A percentile compares a stretch with the other conserved stretches of the same genome.
phyloP scores from a whole-genome alignment of 306 rosid genomes.

The Gleditsia sinensis region DNA sequence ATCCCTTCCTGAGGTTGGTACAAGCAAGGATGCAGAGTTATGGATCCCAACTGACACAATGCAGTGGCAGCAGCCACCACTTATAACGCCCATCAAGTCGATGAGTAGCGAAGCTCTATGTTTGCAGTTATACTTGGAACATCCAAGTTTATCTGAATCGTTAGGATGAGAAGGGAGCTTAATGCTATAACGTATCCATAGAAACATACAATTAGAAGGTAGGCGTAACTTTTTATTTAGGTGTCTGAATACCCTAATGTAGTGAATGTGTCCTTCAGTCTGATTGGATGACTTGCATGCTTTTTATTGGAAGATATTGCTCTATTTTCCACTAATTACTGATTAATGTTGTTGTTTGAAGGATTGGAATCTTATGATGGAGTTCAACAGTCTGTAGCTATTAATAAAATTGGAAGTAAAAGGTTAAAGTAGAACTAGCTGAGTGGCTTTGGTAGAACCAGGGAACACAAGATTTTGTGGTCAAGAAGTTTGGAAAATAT shows the following conservation, averaged over 20 bases:
- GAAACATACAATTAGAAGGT: slow-evolving; percentile 26
- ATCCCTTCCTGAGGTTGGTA: slow-evolving; percentile 58
- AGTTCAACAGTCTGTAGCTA: neutral
- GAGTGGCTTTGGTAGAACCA: neutral
- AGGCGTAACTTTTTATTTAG: neutral
- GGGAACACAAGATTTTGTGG: neutral
- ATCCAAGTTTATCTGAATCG: slow-evolving; percentile 68
- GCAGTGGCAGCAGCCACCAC: slow-evolving; percentile 85
- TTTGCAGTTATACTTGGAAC: slow-evolving; percentile 87
- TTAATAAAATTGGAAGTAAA: neutral
- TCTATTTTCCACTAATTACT: slow-evolving; percentile 18
- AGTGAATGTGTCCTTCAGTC: neutral
- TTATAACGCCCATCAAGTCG: slow-evolving; percentile 72
- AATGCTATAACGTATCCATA: neutral
- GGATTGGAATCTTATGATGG: neutral
- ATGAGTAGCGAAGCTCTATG: slow-evolving; percentile 65
- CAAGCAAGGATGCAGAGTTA: slow-evolving; percentile 61
- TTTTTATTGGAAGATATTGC: slow-evolving; percentile 6
- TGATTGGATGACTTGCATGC: neutral
- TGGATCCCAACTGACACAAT: slow-evolving; percentile 84
- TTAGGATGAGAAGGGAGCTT: slow-evolving; percentile 40
- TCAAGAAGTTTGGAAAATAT: neutral
- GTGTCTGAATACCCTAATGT: neutral
- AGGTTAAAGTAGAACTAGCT: neutral
- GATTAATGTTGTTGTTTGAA: neutral